Evolutionary conservation across 208 protist species (phyloP), one percentile per base, ranked within the genome.

Genomic region (Trichomonas gallinae): DNA sequence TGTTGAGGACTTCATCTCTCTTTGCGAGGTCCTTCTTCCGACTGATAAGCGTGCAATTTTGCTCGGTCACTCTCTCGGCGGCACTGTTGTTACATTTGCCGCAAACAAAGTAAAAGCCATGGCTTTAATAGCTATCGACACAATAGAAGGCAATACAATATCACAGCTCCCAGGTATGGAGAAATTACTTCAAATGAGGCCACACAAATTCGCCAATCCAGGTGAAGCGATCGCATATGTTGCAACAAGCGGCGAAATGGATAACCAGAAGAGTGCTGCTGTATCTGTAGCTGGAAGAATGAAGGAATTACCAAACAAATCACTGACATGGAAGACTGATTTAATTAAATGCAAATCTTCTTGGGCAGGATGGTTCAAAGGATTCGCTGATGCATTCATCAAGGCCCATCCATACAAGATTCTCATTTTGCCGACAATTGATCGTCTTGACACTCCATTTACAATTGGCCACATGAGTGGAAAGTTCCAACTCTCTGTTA

Each of bases 391-490:
- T 51, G 87, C 87, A 34, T 93, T 93, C 44, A 17, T 93, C 15
- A 48, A 93, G 1, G 42, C 44, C 10, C 11, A 34, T 9, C 44
- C 87, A 93, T 93, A 93, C 26, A 93, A 93, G 44, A 44, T 93
- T 93, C 87, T 93, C 46, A 44, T 93, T 51, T 58, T 93, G 38
- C 87, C 87, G 34, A 44, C 42, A 9, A 93, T 93, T 48, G 44
- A 93, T 51, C 42, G 87, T 1, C 31, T 93, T 34, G 87, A 93
- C 38, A 93, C 87, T 44, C 87, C 87, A 51, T 93, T 93, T 38
- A 93, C 87, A 48, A 93, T 93, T 51, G 87, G 87, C 0, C 87
- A 93, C n/a, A 93, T 93, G 87, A 42, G 40, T 40, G 87, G 87
- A 51, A 93, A 93, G 44, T 93, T 93, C 44, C 87, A 93, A 36